Base-by-base conservation (phyloP, 2,329 filamentous ascomycete species). In the Fonsecaea multimorphosa region DNA sequence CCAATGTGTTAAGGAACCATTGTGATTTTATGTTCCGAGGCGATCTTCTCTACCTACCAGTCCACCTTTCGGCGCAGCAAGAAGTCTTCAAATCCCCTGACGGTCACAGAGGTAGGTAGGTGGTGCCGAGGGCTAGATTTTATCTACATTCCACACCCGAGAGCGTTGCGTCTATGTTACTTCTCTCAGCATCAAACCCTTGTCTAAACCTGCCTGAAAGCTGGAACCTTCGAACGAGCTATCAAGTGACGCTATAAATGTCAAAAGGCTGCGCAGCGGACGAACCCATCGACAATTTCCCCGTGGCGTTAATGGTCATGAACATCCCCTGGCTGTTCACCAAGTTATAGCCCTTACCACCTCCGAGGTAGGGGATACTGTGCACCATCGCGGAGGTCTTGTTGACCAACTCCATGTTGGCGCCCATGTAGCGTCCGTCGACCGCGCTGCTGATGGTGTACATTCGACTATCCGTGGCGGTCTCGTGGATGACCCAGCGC, bases 401-500 rank as follows among this genome's bases (percentile, higher is more conserved):
- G 34, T 71, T 64, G 11, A 76, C 64, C 34, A 78, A 56, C 1
- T 29, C 63, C 1, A 72, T 71, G 6, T 68, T 29, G 1, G 66
- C 27, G 0, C 76, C 77, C 19, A 81, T 68, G 72, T 76, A 81
- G 61, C 73, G 73, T 4, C 78, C 77, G 71, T 82, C 79, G 12
- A 78, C 68, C 2, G 79, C 79, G 65, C 77, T 81, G 31, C 76
- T 79, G 46, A 82, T 74, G 2, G 73, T 76, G 71, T 81, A 82
- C 1, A 75, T 70, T 2, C 73, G 72, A 32, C 74, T 76, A 40
- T 76, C 75, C 46, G 72, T 72, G 14, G 73, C 73, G 5, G 73
- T 73, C 65, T 81, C 78, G 67, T 85, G 82, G 1, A 84, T 74
- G 0, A 85, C 76, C 82, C 83, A 86, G 36, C 84, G 78, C 70